Evolutionary conservation across 176 grass and related monocot species (phyloP).

Genomic region (Oryza nivara): DNA sequence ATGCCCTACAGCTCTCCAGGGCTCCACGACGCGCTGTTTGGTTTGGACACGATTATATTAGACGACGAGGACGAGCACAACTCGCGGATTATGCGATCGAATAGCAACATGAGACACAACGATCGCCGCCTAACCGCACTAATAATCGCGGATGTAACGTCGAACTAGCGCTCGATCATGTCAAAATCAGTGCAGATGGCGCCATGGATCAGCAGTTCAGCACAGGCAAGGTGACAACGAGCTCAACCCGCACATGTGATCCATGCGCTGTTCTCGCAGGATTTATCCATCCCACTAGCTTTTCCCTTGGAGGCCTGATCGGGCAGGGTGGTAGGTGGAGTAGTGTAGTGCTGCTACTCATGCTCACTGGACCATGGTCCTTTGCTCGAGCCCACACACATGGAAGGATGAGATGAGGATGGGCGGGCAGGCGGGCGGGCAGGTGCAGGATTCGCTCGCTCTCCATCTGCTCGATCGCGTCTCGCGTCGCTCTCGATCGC

Average conservation of each 20-base stretch:
- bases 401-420: slow-evolving; percentile 21
- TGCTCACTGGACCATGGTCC: slow-evolving; percentile 29
- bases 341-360: background rate
- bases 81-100: background rate
- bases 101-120: background rate
- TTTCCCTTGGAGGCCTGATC: background rate
- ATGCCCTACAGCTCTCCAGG: background rate
- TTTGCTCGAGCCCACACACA: background rate
- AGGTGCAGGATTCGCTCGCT: slow-evolving; percentile 9
- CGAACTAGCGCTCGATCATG: background rate
- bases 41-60: background rate
- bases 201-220: background rate
- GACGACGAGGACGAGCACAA: background rate
- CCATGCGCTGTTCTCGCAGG: slow-evolving; percentile 1
- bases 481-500: slow-evolving; percentile 2
- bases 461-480: slow-evolving; percentile 12
- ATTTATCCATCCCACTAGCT: slow-evolving; percentile 2
- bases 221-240: background rate
- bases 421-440: background rate
- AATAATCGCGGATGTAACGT: background rate
- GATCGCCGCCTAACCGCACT: background rate
- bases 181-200: background rate
- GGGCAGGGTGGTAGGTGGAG: slow-evolving; percentile 24
- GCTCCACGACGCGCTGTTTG: background rate
- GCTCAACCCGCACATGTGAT: slow-evolving; percentile 2